Evolutionary conservation across 805 yeast genomes (phyloP).

Genomic region (Ogataea allantospora): DNA sequence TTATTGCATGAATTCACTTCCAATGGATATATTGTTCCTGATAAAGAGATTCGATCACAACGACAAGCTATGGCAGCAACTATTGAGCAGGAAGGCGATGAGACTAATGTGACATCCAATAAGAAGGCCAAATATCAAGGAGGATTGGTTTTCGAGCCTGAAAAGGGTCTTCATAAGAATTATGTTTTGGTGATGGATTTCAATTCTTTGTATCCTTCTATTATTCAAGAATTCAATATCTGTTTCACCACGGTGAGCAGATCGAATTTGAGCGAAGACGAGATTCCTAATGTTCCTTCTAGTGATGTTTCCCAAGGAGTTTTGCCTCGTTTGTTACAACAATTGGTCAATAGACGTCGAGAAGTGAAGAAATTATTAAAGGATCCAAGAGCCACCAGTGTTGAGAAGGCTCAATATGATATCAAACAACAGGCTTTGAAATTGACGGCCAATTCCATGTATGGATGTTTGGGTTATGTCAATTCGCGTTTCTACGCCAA

Average conservation of each 20-base stretch:
- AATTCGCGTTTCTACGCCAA: slow-evolving; percentile 92
- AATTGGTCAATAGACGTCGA: slow-evolving; percentile 85
- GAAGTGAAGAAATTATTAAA: slow-evolving; percentile 87
- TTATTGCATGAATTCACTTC: slow-evolving; percentile 86
- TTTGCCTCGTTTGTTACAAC: slow-evolving; percentile 77
- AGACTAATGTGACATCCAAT: slow-evolving; percentile 47
- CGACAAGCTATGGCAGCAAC: slow-evolving; percentile 26
- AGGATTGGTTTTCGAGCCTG: slow-evolving; percentile 93
- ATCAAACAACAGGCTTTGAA: slow-evolving; percentile 95
- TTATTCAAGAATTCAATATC: slow-evolving; percentile 94
- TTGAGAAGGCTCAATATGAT: slow-evolving; percentile 81
- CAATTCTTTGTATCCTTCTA: slow-evolving; percentile 94
- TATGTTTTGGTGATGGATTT: slow-evolving; percentile 94
- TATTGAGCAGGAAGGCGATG: slow-evolving; percentile 36
- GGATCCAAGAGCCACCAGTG: slow-evolving; percentile 59
- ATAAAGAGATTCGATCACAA: slow-evolving; percentile 41
- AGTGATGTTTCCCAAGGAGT: slow-evolving; percentile 67
- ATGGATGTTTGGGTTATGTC: slow-evolving; percentile 94
- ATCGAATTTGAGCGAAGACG: slow-evolving; percentile 41
- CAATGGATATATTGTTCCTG: slow-evolving; percentile 83
- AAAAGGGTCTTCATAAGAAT: slow-evolving; percentile 87
- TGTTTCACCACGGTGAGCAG: slow-evolving; percentile 95
- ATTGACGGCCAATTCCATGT: slow-evolving; percentile 98
- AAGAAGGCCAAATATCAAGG: slow-evolving; percentile 34
- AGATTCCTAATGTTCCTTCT: slow-evolving; percentile 68